These are phyloP conservation scores for Hibiscus trionum DNA, from an alignment of 345 rosid genomes.

Conservation along the genomic window DNA sequence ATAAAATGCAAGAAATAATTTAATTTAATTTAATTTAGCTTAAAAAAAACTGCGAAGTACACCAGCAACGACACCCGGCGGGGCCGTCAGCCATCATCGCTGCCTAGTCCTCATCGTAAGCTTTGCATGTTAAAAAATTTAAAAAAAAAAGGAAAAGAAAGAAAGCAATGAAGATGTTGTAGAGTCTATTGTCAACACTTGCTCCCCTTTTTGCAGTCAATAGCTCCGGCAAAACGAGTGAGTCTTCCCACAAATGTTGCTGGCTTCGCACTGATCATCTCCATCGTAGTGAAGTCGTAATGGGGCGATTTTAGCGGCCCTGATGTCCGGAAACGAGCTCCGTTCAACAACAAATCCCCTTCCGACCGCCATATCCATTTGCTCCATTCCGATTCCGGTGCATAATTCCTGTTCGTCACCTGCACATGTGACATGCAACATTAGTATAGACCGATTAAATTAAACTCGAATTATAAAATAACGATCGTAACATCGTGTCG, in stretches of 20 bases:
- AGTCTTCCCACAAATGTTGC: not conserved
- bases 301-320: not conserved
- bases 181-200: not conserved
- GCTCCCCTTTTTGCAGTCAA: not conserved
- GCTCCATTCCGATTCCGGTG: not conserved
- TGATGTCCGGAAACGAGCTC: not conserved
- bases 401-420: not conserved
- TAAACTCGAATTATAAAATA: too few relatives aligned
- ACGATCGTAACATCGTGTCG: too few relatives aligned
- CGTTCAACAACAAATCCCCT: not conserved
- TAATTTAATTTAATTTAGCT: too few relatives aligned
- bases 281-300: not conserved
- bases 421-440: too few relatives aligned
- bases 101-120: too few relatives aligned
- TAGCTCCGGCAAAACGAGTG: not conserved
- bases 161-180: not conserved
- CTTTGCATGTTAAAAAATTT: not conserved
- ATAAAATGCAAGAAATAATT: too few relatives aligned
- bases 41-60: too few relatives aligned
- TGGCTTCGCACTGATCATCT: not conserved
- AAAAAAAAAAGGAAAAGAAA: not conserved
- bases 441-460: too few relatives aligned
- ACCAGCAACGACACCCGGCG: too few relatives aligned
- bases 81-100: not conserved
- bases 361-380: not conserved